phyloP scores from a whole-genome alignment of 2,329 filamentous ascomycete genomes.

The Aspergillus awamori region DNA sequence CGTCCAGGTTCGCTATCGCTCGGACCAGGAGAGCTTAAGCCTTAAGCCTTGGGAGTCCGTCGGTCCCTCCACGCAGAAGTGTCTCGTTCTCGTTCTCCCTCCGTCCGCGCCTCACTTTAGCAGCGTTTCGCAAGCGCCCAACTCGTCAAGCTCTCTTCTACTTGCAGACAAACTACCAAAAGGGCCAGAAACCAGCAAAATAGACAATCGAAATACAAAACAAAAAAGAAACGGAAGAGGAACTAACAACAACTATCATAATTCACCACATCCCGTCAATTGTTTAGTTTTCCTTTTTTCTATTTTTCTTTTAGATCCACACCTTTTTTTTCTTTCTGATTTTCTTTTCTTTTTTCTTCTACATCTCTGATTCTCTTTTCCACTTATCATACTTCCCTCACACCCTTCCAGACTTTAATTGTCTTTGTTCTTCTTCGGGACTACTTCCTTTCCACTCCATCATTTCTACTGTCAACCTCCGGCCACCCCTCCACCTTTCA shows the following conservation, averaged over 20 bases:
- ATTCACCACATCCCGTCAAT: conserved; percentile 2
- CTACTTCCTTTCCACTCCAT: not conserved
- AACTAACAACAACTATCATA: conserved; percentile 2
- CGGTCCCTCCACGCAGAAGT: conserved; percentile 11
- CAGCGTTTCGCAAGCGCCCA: conserved; percentile 15
- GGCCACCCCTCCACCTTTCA: not conserved
- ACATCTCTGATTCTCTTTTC: not conserved
- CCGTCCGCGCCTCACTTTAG: conserved; percentile 18
- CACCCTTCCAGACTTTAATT: not conserved
- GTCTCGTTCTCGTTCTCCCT: conserved; percentile 7
- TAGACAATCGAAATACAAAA: not conserved
- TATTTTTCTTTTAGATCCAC: not conserved
- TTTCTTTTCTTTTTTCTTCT: conserved; percentile 8
- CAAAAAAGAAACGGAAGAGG: not conserved
- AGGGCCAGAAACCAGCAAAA: conserved; percentile 2
- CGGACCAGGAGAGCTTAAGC: conserved; percentile 6
- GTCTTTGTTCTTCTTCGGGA: not conserved
- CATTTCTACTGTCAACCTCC: not conserved
- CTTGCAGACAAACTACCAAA: not conserved
- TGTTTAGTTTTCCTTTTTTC: not conserved
- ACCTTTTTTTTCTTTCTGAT: not conserved
- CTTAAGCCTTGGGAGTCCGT: conserved; percentile 4
- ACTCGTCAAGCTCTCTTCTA: conserved; percentile 12
- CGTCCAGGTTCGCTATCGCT: conserved; percentile 7
- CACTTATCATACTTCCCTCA: conserved; percentile 1